Conservation (phyloP, 768 basidiomycete genomes). For the Rhizopogon salebrosus region DNA sequence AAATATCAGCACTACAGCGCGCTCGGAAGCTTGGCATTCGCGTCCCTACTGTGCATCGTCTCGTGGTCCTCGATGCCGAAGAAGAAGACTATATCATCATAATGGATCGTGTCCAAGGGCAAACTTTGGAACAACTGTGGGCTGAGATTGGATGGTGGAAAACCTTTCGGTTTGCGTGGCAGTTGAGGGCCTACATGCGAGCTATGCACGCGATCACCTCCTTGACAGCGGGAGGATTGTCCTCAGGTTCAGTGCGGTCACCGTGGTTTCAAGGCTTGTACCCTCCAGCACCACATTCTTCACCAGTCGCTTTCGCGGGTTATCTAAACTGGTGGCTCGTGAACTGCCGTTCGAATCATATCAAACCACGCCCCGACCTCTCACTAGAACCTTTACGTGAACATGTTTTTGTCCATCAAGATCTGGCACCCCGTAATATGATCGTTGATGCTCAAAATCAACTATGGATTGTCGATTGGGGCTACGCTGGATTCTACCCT, state of each 20-base stretch:
- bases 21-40: neutral
- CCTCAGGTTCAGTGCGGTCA: too few species aligned
- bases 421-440: conserved; percentile 12
- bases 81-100: conserved; percentile 2
- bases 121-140: neutral
- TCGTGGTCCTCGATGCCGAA: neutral
- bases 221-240: too few species aligned
- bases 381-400: conserved; percentile 1
- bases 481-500: conserved; percentile 12
- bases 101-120: conserved; percentile 5
- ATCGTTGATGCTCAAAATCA: neutral
- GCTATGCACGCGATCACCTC: too few species aligned
- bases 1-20: neutral
- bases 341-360: neutral
- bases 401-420: conserved; percentile 2
- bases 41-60: conserved; percentile 2
- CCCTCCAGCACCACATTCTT: neutral
- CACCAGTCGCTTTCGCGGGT: conserved; percentile 1
- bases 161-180: neutral
- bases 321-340: conserved; percentile 5
- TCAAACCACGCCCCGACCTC: neutral
- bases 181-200: too few species aligned
- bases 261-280: too few species aligned
- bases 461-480: conserved; percentile 18
- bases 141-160: neutral